Evolutionary conservation across 1,284 basidiomycete genomes (phyloP), one percentile per base, ranked within the genome.

Genomic region (Heliocybe sulcata): DNA sequence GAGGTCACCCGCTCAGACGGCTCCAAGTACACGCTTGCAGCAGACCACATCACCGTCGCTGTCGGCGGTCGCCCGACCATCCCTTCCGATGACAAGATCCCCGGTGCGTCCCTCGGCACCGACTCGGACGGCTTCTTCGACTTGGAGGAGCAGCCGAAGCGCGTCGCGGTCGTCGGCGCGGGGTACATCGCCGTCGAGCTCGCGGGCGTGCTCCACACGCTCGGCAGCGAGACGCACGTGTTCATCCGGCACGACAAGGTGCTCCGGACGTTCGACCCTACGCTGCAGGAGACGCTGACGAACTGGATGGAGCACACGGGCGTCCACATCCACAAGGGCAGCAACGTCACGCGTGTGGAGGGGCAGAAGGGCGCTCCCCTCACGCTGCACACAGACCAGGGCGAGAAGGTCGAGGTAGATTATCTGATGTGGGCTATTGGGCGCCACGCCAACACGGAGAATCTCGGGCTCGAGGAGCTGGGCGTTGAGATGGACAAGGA

Each of bases 131-230:
- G 94, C 10, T 99, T 99, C 79, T 99, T 99, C 65, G 92, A 86
- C 45, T 82, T 99, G 49, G 82, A 85, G 63, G 80, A 90, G 58
- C 93, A 97, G 71, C 96, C 96, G 12, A 92, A 90, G 71, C 84
- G 94, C 55, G 94, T 97, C 29, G 94, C 88, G 1, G 90, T 99
- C 57, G 87, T 98, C 38, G 96, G 96, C 52, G 96, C 96, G 19
- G 96, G 96, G 2, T 99, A 99, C 72, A 99, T 99, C 64, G 93
- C 94, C 22, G 92, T 98, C 60, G 96, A 99, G 69, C 82, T 95
- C 48, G 91, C 93, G 2, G 94, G 94, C 25, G 83, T 97, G 56
- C 83, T 97, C 71, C 84, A 95, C 70, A 79, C 89, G 3, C 81
- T 94, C 52, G 93, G 93, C 23, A 81, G 84, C 45, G 93, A 98